Base-by-base conservation (phyloP, 1,284 basidiomycete species). In the Inonotus hispidus region DNA sequence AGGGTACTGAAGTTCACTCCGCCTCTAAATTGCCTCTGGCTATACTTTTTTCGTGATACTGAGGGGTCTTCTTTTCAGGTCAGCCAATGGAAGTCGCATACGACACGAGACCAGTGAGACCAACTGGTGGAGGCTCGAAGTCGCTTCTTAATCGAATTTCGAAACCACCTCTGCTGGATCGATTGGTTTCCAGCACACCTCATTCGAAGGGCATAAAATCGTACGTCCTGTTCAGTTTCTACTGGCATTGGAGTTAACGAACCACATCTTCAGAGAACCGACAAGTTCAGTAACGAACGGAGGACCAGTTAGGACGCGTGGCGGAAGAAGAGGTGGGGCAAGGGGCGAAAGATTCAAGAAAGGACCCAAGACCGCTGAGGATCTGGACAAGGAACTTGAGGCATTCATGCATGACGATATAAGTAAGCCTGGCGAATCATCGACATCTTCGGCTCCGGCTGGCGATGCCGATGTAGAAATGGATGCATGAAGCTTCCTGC, bases 321-420 rank as follows among this genome's bases (percentile, higher is more conserved):
- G 73, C 66, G 68, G 29, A 8, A 29, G 55, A 25, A 25, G 49
- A 29, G 69, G 71, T 58, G 65, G 61, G 53, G 69, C 66, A 60
- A 68, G 68, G 35, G 66, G 71, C 13, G 71, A 70, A 25, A 69
- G 59, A 63, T 74, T 74, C 4, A 83, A 82, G 70, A 82, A 82
- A 46, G 54, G 56, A 70, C 77, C 77, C 35, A 82, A 90, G 70
- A 93, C 90, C 7, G 87, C 84, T 3, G 90, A 86, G 59, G 93
- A 97, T 66, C 76, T 98, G 60, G 95, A 98, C 73, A 87, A 84
- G 70, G 94, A 98, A 75, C 74, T 98, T 64, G 95, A 97, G 67
- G 85, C 88, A 1, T 97, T 95, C 73, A 94, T 96, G 92, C 84
- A 85, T 63, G 79, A 82, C n/a, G 59, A 59, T 16, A 4, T 21